phyloP scores from a whole-genome alignment of 352 stramenopile species.

The Pythium coloratum region DNA sequence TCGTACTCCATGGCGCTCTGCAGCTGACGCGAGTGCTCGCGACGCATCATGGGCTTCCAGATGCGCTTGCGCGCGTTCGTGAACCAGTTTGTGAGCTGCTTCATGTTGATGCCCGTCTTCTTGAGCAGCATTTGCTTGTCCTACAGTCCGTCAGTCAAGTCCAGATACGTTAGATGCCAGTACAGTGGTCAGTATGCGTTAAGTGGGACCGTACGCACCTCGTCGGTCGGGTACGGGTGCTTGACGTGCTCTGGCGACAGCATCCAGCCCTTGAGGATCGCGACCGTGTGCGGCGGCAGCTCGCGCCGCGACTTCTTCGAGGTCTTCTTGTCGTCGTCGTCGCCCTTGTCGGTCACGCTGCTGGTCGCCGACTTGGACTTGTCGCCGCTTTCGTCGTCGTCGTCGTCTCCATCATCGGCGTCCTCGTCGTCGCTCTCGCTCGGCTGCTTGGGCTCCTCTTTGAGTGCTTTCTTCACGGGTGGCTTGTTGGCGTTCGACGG shows the following conservation, averaged over 20 bases:
- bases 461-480: slow-evolving; percentile 1
- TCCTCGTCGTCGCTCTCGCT: slow-evolving; percentile 24
- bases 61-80: slow-evolving; percentile 89
- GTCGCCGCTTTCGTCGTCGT: slow-evolving; percentile 30
- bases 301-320: slow-evolving; percentile 82
- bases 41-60: slow-evolving; percentile 89
- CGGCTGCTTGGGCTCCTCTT: slow-evolving; percentile 10
- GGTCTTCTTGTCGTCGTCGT: slow-evolving; percentile 45
- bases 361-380: slow-evolving; percentile 10
- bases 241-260: slow-evolving; percentile 88
- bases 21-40: slow-evolving; percentile 76
- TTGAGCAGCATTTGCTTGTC: slow-evolving; percentile 91
- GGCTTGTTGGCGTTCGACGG: slow-evolving; percentile 23
- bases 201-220: slow-evolving; percentile 31
- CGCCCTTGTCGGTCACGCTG: slow-evolving; percentile 23
- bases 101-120: slow-evolving; percentile 90
- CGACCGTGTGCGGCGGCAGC: slow-evolving; percentile 79
- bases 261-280: slow-evolving; percentile 89
- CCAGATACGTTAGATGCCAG: background rate
- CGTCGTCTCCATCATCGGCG: slow-evolving; percentile 16
- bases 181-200: too few species aligned
- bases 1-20: slow-evolving; percentile 76
- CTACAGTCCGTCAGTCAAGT: slow-evolving; percentile 21
- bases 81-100: slow-evolving; percentile 91
- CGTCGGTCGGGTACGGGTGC: slow-evolving; percentile 88